Conservation (phyloP, 768 basidiomycete genomes). For the Amanita fuliginea region DNA sequence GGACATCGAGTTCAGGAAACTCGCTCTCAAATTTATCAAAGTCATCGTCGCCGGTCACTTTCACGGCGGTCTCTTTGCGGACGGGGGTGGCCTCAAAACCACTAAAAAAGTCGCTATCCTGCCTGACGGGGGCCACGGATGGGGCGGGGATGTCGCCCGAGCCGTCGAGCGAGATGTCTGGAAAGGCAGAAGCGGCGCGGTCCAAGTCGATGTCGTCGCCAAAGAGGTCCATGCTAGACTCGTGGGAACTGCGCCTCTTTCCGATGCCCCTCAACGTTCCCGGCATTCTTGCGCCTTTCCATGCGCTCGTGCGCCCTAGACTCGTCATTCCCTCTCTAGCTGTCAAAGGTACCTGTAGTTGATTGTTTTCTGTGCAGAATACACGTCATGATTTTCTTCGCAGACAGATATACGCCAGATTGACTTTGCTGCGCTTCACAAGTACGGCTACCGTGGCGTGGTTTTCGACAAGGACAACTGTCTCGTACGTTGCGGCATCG, state of each 20-base stretch:
- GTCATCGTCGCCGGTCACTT: constrained; percentile 77
- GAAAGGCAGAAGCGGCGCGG: constrained; percentile 72
- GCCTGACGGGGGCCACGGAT: constrained; percentile 19
- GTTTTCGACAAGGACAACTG: constrained; percentile 99
- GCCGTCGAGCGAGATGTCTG: constrained; percentile 73
- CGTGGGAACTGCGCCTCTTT: constrained; percentile 1
- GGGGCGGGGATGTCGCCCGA: constrained; percentile 40
- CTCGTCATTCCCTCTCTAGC: constrained; percentile 53
- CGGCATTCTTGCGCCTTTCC: constrained; percentile 58
- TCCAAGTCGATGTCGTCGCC: constrained; percentile 70
- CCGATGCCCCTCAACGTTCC: constrained; percentile 68
- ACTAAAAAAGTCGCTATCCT: constrained; percentile 47
- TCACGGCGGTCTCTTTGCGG: constrained; percentile 40
- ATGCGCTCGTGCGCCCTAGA: constrained; percentile 57
- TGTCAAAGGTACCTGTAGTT: constrained; percentile 44
- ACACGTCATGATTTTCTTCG: constrained; percentile 8
- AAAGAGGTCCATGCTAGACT: constrained; percentile 18
- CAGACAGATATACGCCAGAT: constrained; percentile 80
- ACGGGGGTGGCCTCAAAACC: constrained; percentile 42
- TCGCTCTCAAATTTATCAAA: constrained; percentile 79
- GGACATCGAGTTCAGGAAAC: constrained; percentile 69
- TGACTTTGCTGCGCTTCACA: constrained; percentile 61
- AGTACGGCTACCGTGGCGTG: constrained; percentile 77
- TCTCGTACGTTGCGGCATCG: constrained; percentile 40
- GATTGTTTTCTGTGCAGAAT: constrained; percentile 2